Conservation (phyloP, 2,329 filamentous ascomycete species). For the Torrubiellomyces zombiae region DNA sequence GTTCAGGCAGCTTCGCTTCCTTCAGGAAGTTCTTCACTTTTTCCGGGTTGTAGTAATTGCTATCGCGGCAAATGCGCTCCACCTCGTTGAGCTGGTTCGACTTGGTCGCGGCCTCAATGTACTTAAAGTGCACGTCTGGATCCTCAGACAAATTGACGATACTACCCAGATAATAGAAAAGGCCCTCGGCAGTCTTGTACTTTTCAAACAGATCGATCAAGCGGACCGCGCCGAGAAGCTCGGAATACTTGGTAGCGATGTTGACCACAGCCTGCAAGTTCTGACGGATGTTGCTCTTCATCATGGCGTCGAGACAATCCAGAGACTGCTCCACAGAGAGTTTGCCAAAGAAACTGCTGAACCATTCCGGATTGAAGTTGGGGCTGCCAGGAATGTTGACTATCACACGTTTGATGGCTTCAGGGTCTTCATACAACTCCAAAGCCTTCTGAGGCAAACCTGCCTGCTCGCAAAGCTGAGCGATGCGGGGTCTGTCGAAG, state of each 20-base stretch:
- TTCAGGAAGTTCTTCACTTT: constrained; percentile 99
- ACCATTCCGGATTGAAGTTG: constrained; percentile 80
- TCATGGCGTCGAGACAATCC: constrained; percentile 90
- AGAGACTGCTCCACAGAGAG: constrained; percentile 90
- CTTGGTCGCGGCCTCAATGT: constrained; percentile 89
- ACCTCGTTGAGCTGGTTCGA: constrained; percentile 93
- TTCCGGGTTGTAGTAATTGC: constrained; percentile 75
- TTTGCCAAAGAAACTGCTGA: constrained; percentile 83
- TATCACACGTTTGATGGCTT: constrained; percentile 76
- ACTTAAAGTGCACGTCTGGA: constrained; percentile 95
- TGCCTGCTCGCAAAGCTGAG: constrained; percentile 82
- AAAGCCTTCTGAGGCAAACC: constrained; percentile 74
- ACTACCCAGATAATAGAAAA: constrained; percentile 96
- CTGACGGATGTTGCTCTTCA: constrained; percentile 90
- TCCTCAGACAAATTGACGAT: constrained; percentile 96
- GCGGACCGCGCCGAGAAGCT: constrained; percentile 71
- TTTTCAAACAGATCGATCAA: constrained; percentile 93
- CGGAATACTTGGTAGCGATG: constrained; percentile 94
- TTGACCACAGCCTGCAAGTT: constrained; percentile 91
- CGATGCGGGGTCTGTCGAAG: constrained; percentile 83
- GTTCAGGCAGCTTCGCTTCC: constrained; percentile 81
- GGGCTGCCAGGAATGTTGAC: constrained; percentile 68
- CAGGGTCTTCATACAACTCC: constrained; percentile 87
- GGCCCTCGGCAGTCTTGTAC: constrained; percentile 89
- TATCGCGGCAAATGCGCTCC: constrained; percentile 92